Base-by-base conservation (phyloP, 148 eudicot species). In the Mesembryanthemum crystallinum region DNA sequence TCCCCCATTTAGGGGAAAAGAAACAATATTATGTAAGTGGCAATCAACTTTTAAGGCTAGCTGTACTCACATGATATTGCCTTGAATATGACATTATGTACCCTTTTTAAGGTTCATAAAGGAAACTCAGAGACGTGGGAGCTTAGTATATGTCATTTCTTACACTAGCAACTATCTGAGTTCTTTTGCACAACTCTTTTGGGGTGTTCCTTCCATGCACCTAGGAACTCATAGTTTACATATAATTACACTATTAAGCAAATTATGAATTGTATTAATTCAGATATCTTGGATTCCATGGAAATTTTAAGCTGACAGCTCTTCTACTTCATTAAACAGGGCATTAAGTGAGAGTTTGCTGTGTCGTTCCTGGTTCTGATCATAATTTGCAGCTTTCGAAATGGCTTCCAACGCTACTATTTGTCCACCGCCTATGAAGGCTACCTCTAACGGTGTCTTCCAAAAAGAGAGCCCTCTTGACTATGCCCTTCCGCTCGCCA, bases 391-490 rank as follows among this genome's bases (percentile, higher is more conserved):
- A 13, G n/a, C n/a, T 57, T 66, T 52, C 47, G 78, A 74, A 67
- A 87, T 87, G 96, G 90, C 85, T 24, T 71, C 74, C 5, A 91
- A 85, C 69, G 72, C 71, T 5, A 82, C 86, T 25, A 45, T 30
- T 15, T 89, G 88, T 83, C 86, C 89, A 1, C 8, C 78, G 5
- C 91, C 89, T 6, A 92, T 92, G 97, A 79, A 81, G 84, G 94
- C 97, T 0, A 85, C 89, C 17, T 92, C 97, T 0, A 83, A 87
- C 72, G 97, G 97, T 35, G 82, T 79, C 28, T 92, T 92, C 73
- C 97, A 92, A 67, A 85, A 88, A 30, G 91, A 90, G n/a, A 84
- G 69, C 66, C 97, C 97, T 72, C 89, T 92, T 43, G 85, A 92
- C 77, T 90, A 14, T 79, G 92, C 97, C 27, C 89, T 90, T 7